Conservation (phyloP, 2,329 filamentous ascomycete species). For the Trichoderma atroviride region DNA sequence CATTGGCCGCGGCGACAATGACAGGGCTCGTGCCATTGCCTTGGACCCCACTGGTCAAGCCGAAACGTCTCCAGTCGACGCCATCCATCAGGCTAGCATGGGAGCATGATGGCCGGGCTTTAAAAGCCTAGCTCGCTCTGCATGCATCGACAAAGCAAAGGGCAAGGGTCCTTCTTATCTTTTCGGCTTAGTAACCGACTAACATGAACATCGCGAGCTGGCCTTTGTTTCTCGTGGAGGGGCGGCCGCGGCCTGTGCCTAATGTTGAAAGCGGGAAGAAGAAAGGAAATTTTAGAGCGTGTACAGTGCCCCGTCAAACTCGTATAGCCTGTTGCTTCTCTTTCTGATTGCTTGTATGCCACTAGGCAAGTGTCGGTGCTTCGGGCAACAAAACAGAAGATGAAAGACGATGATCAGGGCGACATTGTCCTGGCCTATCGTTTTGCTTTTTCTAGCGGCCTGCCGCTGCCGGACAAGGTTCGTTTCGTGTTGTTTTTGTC, state of each 20-base stretch:
- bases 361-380: not conserved
- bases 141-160: not conserved
- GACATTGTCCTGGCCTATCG: not conserved
- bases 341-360: not conserved
- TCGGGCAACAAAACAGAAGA: not conserved
- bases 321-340: not conserved
- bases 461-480: not conserved
- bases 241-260: not conserved
- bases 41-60: constrained; percentile 4
- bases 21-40: not conserved
- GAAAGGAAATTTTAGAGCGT: not conserved
- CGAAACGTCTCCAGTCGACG: not conserved
- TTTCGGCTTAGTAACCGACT: constrained; percentile 5
- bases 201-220: not conserved
- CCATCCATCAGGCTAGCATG: not conserved
- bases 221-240: not conserved
- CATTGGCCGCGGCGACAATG: constrained; percentile 7
- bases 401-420: not conserved
- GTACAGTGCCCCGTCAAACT: not conserved
- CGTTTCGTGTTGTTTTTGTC: not conserved
- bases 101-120: not conserved
- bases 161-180: not conserved
- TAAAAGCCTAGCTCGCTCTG: not conserved
- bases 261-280: not conserved
- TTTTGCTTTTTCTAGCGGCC: not conserved